Evolutionary conservation across 2,329 filamentous ascomycete genomes (phyloP), one percentile per base, ranked within the genome.

Genomic region (Fusarium setosum): DNA sequence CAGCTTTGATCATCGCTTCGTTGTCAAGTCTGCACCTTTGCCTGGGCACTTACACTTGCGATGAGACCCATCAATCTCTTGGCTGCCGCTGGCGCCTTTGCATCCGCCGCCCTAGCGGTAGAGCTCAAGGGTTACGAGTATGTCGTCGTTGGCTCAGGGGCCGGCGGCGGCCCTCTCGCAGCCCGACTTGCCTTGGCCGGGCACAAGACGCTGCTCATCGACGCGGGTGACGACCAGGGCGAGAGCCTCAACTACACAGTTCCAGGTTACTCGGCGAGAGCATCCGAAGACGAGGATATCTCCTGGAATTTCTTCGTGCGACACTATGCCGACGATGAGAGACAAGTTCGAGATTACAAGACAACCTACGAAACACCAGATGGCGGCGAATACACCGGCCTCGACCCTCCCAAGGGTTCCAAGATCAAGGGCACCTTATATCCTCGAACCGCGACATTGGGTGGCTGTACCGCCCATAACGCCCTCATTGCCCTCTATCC

Each of bases 281-380:
- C 82, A 4, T 84, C 83, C 17, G 83, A 88, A 70, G 82, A 87
- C 58, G 77, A 79, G 35, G 78, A 79, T 7, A 79, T 86, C 68
- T 76, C 79, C 51, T 90, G 87, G 87, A 83, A 87, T 72, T 89
- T 84, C 74, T 89, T 84, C 65, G 84, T 88, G 21, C 81, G 81
- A 49, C 86, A 89, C 73, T 88, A 88, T 70, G 75, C 79, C 9
- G 81, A 88, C 63, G 75, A 84, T 49, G 73, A 74, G 24, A 79
- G 82, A 23, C 82, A 86, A 57, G 77, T 81, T 42, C 76, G 79
- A 44, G 84, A 89, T 71, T 82, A 79, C 62, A 89, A 89, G 11
- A 23, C 31, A 6, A 35, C 29, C 5, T 89, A 86, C 70, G 68
- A 80, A 12, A 83, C 82, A 2, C 78, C 82, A 0, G 75, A 81